Percentiles rank a stretch among this genome's conserved stretches.
These are phyloP conservation scores for Colletotrichum limetticola DNA, from an alignment of 2,329 filamentous ascomycete genomes.

Conservation along the genomic window DNA sequence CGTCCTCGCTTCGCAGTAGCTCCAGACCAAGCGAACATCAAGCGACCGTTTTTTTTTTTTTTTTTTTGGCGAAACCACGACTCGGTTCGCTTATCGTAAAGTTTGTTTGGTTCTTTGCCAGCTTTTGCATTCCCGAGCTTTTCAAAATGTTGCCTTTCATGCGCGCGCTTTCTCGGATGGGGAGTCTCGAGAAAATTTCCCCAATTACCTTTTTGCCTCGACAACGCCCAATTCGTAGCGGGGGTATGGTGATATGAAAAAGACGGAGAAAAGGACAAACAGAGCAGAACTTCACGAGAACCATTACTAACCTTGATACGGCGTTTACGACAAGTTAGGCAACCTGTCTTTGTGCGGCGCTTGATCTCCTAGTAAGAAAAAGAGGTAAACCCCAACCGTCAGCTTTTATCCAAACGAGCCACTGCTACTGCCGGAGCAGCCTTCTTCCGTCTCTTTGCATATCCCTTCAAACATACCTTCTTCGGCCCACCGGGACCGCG, in stretches of 20 bases:
- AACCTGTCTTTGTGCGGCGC: slow-evolving; percentile 71
- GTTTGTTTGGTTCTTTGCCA: slow-evolving; percentile 31
- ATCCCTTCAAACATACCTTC: slow-evolving; percentile 57
- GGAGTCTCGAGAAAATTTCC: slow-evolving; percentile 11
- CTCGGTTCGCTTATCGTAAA: slow-evolving; percentile 36
- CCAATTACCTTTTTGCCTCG: neutral
- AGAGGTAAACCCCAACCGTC: slow-evolving; percentile 19
- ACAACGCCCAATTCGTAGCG: slow-evolving; percentile 9
- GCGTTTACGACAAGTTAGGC: slow-evolving; percentile 69
- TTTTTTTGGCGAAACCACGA: slow-evolving; percentile 26
- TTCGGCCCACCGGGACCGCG: slow-evolving; percentile 63
- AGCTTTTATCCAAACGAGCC: neutral
- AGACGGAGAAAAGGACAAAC: neutral
- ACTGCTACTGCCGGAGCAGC: neutral
- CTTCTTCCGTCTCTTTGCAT: neutral
- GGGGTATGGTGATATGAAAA: neutral
- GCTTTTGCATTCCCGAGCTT: slow-evolving; percentile 16
- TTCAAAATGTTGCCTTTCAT: slow-evolving; percentile 1
- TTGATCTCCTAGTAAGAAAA: slow-evolving; percentile 65
- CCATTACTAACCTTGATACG: slow-evolving; percentile 67
- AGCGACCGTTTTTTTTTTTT: slow-evolving; percentile 33
- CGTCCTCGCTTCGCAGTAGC: slow-evolving; percentile 49
- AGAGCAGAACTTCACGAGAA: slow-evolving; percentile 23
- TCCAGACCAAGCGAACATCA: slow-evolving; percentile 48
- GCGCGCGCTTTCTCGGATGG: neutral